Conservation (phyloP, 768 basidiomycete genomes). For the Trametes villosa region DNA sequence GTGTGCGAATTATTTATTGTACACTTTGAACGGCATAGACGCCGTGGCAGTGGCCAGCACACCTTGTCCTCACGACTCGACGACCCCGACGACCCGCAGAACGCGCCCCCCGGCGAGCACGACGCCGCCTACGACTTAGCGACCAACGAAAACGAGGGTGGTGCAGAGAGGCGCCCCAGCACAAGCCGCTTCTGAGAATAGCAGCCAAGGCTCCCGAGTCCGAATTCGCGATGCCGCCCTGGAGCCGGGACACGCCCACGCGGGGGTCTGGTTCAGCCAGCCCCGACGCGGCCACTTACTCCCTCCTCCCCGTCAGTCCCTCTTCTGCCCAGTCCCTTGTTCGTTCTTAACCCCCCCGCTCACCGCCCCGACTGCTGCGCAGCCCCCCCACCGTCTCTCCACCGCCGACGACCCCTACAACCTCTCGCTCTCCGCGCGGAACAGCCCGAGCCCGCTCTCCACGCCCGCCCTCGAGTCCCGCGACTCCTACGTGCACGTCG, state of each 20-base stretch:
- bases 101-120: neutral
- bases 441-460: constrained; percentile 19
- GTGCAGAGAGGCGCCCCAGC: neutral
- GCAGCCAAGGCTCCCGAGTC: neutral
- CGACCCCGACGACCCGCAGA: neutral
- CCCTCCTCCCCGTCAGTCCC: constrained; percentile 8
- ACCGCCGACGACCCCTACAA: constrained; percentile 42
- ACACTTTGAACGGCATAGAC: neutral
- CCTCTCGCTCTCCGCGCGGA: constrained; percentile 34
- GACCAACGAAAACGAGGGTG: neutral
- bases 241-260: constrained; percentile 3
- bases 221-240: constrained; percentile 17
- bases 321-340: constrained; percentile 2
- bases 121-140: too few relatives aligned
- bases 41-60: neutral
- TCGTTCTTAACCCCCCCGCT: constrained; percentile 7
- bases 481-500: constrained; percentile 28
- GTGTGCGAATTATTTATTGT: too few relatives aligned
- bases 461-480: constrained; percentile 16
- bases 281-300: neutral
- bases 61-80: neutral
- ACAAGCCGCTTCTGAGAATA: constrained; percentile 7
- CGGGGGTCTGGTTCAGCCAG: neutral
- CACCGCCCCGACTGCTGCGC: constrained; percentile 30
- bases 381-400: constrained; percentile 39